Conservation (phyloP, 495 filamentous ascomycete species). For the Lasiosphaeris hirsuta region DNA sequence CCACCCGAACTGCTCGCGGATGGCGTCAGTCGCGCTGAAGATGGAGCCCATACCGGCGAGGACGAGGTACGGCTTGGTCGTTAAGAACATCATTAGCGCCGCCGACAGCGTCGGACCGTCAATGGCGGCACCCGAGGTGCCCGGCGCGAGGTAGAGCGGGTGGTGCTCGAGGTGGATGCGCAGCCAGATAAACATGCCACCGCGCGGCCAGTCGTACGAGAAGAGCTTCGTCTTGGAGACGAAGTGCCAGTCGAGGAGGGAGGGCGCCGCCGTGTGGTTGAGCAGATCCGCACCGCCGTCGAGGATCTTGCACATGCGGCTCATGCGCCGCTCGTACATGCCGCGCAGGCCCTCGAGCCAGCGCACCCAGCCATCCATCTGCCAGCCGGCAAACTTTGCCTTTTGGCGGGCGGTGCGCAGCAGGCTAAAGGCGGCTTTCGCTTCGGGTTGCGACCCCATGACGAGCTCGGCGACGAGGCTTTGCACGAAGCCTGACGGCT, state of each 20-base stretch:
- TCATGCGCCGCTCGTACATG: slow-evolving; percentile 79
- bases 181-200: slow-evolving; percentile 92
- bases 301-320: slow-evolving; percentile 65
- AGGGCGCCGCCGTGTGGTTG: slow-evolving; percentile 30
- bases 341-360: slow-evolving; percentile 83
- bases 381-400: slow-evolving; percentile 57
- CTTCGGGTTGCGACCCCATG: slow-evolving; percentile 58
- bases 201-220: slow-evolving; percentile 74
- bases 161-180: slow-evolving; percentile 64
- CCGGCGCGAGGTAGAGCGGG: slow-evolving; percentile 56
- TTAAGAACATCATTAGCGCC: slow-evolving; percentile 72
- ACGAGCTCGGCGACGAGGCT: slow-evolving; percentile 72
- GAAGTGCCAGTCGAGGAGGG: slow-evolving; percentile 57
- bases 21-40: slow-evolving; percentile 62
- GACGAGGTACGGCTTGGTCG: slow-evolving; percentile 61
- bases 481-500: slow-evolving; percentile 87
- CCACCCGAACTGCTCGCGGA: slow-evolving; percentile 54
- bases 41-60: slow-evolving; percentile 65
- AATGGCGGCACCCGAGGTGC: slow-evolving; percentile 22
- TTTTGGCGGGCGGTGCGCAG: slow-evolving; percentile 25
- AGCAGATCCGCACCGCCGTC: slow-evolving; percentile 61
- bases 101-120: slow-evolving; percentile 44
- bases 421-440: slow-evolving; percentile 27
- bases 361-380: slow-evolving; percentile 79
- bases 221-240: slow-evolving; percentile 68